phyloP scores from a whole-genome alignment of 1,284 basidiomycete genomes.

The Moesziomyces aphidis region DNA sequence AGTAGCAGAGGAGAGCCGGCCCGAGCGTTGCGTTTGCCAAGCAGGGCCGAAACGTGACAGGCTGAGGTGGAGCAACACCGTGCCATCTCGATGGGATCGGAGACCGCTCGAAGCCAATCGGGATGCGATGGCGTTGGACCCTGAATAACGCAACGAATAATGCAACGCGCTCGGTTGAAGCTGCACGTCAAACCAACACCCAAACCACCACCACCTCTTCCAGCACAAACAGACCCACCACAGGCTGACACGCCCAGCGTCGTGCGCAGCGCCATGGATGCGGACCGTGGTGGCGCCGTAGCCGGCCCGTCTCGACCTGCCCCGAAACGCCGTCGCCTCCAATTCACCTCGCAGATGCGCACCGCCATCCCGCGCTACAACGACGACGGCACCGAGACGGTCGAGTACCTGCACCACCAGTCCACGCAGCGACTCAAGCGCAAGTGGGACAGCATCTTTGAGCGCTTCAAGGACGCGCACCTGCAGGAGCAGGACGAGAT shows the following conservation, averaged over 20 bases:
- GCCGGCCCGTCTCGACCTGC: constrained; percentile 24
- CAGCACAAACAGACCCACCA: background rate
- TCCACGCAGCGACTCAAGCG: constrained; percentile 58
- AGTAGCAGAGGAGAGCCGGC: too few species aligned
- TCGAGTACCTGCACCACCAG: constrained; percentile 58
- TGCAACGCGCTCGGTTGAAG: background rate
- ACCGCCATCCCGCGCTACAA: constrained; percentile 46
- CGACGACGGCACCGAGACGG: constrained; percentile 54
- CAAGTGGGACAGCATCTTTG: constrained; percentile 64
- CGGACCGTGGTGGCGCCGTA: constrained; percentile 5
- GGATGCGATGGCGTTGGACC: background rate
- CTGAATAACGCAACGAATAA: background rate
- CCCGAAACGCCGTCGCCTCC: constrained; percentile 41
- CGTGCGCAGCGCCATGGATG: constrained; percentile 8
- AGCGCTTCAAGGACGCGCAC: constrained; percentile 63
- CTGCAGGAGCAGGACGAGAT: constrained; percentile 64
- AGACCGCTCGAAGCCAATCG: background rate
- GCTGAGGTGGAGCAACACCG: background rate
- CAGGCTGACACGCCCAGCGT: too few species aligned
- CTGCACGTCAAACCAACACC: background rate
- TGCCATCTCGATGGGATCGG: background rate
- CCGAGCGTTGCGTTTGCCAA: too few species aligned
- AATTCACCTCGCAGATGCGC: constrained; percentile 47
- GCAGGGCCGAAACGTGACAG: too few species aligned
- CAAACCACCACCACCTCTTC: background rate